Conservation (phyloP, 306 rosid genomes). For the Macrotyloma uniflorum region DNA sequence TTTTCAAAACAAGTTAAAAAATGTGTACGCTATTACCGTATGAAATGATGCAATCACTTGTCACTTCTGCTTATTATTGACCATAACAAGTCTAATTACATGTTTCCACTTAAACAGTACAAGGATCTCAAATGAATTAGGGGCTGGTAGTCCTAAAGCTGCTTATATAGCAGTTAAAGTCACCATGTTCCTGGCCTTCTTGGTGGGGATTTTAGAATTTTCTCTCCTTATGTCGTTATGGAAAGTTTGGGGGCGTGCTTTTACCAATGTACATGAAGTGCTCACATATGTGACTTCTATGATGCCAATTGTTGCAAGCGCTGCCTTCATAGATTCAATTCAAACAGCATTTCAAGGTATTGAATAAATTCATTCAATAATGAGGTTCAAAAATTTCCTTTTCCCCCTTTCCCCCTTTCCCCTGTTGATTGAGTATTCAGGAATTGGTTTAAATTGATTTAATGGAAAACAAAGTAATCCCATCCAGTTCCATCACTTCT, state of each 20-base stretch:
- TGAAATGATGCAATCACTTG: background rate
- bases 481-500: background rate
- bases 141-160: slow-evolving; percentile 65
- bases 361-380: slow-evolving; percentile 7
- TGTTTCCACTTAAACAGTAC: slow-evolving; percentile 48
- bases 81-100: background rate
- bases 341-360: slow-evolving; percentile 53
- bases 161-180: slow-evolving; percentile 69
- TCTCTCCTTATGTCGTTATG: slow-evolving; percentile 48
- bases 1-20: background rate
- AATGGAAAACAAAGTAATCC: background rate
- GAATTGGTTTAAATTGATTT: background rate
- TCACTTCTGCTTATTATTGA: background rate
- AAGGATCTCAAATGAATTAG: slow-evolving; percentile 79
- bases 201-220: slow-evolving; percentile 49
- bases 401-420: background rate
- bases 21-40: background rate
- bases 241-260: slow-evolving; percentile 73
- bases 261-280: slow-evolving; percentile 66
- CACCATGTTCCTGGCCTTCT: slow-evolving; percentile 48
- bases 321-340: slow-evolving; percentile 41
- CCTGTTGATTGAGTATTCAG: background rate
- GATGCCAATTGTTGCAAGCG: slow-evolving; percentile 54
- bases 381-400: background rate
- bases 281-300: slow-evolving; percentile 53